Evolutionary conservation across 2,329 filamentous ascomycete species (phyloP), one percentile per base, ranked within the genome.

Genomic region (Talaromyces sp.): DNA sequence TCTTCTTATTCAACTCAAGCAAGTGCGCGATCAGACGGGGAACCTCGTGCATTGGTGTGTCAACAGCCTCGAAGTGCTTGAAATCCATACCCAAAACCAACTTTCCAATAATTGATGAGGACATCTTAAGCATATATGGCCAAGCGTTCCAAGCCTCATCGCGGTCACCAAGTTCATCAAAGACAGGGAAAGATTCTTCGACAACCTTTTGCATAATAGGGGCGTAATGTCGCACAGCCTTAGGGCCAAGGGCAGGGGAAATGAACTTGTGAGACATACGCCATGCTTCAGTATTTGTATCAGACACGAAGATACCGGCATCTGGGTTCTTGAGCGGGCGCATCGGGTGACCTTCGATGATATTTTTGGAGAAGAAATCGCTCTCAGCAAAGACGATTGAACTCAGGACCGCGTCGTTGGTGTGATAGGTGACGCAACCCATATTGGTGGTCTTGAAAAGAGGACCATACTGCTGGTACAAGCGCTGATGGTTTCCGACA

Each of bases 191-290:
- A 0, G 83, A 73, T 19, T 82, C 76, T 67, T 86, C 81, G 2
- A 85, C 79, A 0, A 82, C 83, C 56, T 78, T 72, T 67, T 87
- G 84, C 84, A 89, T 88, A 0, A 79, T 81, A 0, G 86, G 85
- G 0, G 84, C 81, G 66, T 88, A 88, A 68, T 88, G 86, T 0
- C 83, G 78, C 4, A 88, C 85, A 0, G 86, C 86, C 70, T 86
- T 87, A 37, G 86, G 85, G 0, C 82, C 82, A 11, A 88, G 76
- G 0, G 84, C 83, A 0, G 87, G 85, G 0, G 86, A 85, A 0
- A 88, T 68, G 72, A 88, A 89, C 71, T 88, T 89, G 77, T 88
- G 87, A 0, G 83, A 81, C 0, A 81, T 62, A 48, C 71, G 75
- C 73, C 74, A 78, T 24, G 74, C 73, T 60, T 72, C 70, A 0